Base-by-base conservation (phyloP, 768 basidiomycete genomes). In the Boletus insuetus region DNA sequence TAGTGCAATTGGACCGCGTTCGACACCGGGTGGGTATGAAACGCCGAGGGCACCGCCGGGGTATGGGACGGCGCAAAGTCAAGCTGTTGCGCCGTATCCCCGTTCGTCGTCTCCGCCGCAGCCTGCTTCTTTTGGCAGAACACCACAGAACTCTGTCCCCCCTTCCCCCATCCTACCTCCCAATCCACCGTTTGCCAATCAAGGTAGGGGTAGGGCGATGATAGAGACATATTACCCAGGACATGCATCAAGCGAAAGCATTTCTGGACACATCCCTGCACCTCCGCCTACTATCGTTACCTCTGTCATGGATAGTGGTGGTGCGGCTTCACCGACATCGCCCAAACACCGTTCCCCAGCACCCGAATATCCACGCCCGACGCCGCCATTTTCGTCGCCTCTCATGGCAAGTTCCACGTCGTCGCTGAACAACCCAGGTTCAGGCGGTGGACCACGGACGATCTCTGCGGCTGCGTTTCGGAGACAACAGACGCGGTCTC, bases 391-490 rank as follows among this genome's bases (percentile, higher is more conserved):
- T 42, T 68, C 68, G 7, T 69, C 69, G 5, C 62, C 68, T 0
- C 46, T 60, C 19, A 71, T 69, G 57, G 65, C 62, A 43, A 55
- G 64, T n/a, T 75, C 76, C 1, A 65, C 69, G 19, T 70, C 71
- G 1, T 73, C 73, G 17, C 55, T 76, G 47, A 68, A 68, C 12
- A 51, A 61, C 10, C 48, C 61, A 0, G 53, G 54, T 3, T 58
- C 74, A 9, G 77, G 75, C 3, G 65, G 58, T 4, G 46, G 48
- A 0, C 68, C 79, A 14, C 78, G 85, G 41, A 91, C 82, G 52
- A 90, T 91, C 49, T 82, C 86, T 3, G 89, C 88, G 0, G 86
- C 87, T 6, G 88, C 88, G 24, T 91, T 91, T 71, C 81, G 79
- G 62, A 75, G 86, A 29, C 82, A 78, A 32, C 74, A 74, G 43